These are phyloP conservation scores for Tetrahymena elliotti DNA, from an alignment of 73 alveolate species.

Conservation along the genomic window DNA sequence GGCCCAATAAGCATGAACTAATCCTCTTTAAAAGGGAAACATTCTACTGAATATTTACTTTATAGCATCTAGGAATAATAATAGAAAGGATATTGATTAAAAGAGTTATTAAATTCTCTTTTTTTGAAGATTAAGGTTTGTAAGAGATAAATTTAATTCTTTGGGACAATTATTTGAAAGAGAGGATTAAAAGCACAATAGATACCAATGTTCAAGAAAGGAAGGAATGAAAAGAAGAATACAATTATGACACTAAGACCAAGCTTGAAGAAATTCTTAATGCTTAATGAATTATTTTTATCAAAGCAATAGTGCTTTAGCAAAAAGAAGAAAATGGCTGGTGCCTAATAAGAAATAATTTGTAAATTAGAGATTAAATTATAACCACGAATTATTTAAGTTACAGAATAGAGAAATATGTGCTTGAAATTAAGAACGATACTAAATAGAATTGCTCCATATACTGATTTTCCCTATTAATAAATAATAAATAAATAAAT, in stretches of 20 bases:
- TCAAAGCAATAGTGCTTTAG: conserved; percentile 13
- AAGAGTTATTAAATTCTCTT: conserved; percentile 26
- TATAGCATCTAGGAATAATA: conserved; percentile 31
- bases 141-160: too few relatives aligned
- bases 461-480: conserved; percentile 44
- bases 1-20: conserved; percentile 89
- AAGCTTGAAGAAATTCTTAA: not conserved
- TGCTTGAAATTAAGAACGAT: conserved; percentile 68
- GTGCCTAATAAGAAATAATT: conserved; percentile 18
- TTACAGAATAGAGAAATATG: conserved; percentile 60
- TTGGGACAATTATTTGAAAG: too few relatives aligned
- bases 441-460: conserved; percentile 58
- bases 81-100: conserved; percentile 58
- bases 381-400: not conserved
- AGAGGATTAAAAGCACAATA: too few relatives aligned
- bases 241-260: not conserved
- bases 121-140: conserved; percentile 46
- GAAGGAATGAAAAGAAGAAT: not conserved
- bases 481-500: not conserved
- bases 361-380: not conserved
- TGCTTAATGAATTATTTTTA: not conserved
- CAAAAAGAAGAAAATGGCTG: conserved; percentile 60
- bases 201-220: not conserved
- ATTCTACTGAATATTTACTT: conserved; percentile 60
- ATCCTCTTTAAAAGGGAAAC: conserved; percentile 81